phyloP scores from a whole-genome alignment of 2,329 filamentous ascomycete species.

The Talaromyces albobiverticillius region DNA sequence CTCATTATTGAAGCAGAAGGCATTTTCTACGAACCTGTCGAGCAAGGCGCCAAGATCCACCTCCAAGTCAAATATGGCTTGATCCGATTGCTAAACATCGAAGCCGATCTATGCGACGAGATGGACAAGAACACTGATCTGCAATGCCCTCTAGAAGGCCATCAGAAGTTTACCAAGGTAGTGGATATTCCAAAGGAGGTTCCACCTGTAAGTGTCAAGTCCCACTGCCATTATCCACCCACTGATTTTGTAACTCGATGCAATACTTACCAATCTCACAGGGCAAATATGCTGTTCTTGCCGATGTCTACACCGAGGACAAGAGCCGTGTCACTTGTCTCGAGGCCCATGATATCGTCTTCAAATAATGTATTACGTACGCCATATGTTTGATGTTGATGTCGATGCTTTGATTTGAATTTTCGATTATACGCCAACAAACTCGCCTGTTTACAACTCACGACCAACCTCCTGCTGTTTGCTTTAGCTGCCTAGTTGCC shows the following conservation, averaged over 20 bases:
- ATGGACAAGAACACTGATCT: constrained; percentile 79
- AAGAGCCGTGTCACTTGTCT: constrained; percentile 80
- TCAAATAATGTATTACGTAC: constrained; percentile 18
- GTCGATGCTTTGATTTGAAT: too few relatives aligned
- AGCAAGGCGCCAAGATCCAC: constrained; percentile 75
- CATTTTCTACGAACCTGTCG: constrained; percentile 68
- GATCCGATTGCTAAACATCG: constrained; percentile 80
- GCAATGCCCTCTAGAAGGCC: constrained; percentile 80
- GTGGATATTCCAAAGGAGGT: constrained; percentile 84
- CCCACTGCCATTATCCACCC: too few relatives aligned
- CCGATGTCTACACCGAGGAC: constrained; percentile 76
- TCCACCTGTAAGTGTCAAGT: constrained; percentile 69
- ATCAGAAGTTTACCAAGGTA: constrained; percentile 70
- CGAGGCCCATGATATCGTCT: constrained; percentile 54
- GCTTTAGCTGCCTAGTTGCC: background rate
- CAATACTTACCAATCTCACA: constrained; percentile 35
- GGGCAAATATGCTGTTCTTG: constrained; percentile 87
- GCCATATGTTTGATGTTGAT: constrained; percentile 12
- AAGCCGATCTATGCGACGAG: constrained; percentile 83
- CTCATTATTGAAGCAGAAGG: constrained; percentile 78
- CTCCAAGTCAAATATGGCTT: constrained; percentile 91
- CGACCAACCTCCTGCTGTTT: background rate
- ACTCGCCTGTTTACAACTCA: background rate
- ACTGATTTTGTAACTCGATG: constrained; percentile 7
- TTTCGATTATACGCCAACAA: background rate